Evolutionary conservation across 805 yeast genomes (phyloP).

Genomic region (Candida stauntonica): DNA sequence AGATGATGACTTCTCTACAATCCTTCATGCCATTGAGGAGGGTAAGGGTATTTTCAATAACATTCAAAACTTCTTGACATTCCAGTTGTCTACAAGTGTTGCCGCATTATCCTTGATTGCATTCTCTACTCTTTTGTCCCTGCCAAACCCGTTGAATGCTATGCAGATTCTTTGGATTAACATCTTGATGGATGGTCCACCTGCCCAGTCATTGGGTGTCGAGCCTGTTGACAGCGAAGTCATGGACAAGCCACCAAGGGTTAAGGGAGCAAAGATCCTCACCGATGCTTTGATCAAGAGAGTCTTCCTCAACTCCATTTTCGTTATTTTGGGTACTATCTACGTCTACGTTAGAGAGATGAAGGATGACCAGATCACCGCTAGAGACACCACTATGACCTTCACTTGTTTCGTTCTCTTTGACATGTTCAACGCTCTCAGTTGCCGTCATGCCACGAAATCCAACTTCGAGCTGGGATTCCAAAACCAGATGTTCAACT

Average conservation of each 20-base stretch:
- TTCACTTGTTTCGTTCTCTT: constrained; percentile 94
- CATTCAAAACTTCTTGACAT: constrained; percentile 90
- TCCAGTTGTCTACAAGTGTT: constrained; percentile 92
- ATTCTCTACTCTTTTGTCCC: constrained; percentile 75
- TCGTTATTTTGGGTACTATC: constrained; percentile 84
- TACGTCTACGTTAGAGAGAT: constrained; percentile 83
- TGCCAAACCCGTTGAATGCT: constrained; percentile 93
- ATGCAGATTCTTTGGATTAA: constrained; percentile 99
- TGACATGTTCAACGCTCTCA: constrained; percentile 94
- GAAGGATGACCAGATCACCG: constrained; percentile 77
- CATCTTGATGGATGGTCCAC: constrained; percentile 98
- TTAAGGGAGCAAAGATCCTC: constrained; percentile 78
- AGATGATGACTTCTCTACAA: constrained; percentile 95
- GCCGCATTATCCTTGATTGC: constrained; percentile 92
- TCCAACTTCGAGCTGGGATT: constrained; percentile 80
- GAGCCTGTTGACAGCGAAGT: constrained; percentile 96
- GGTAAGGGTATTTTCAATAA: constrained; percentile 97
- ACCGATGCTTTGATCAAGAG: constrained; percentile 66
- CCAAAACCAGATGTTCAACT: constrained; percentile 84
- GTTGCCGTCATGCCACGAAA: constrained; percentile 86
- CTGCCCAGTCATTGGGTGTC: constrained; percentile 95
- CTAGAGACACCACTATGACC: constrained; percentile 98
- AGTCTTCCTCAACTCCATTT: constrained; percentile 66
- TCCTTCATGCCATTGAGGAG: constrained; percentile 89
- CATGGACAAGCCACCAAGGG: constrained; percentile 94